Evolutionary conservation across 2,329 filamentous ascomycete species (phyloP).

Genomic region (Colletotrichum cereale): DNA sequence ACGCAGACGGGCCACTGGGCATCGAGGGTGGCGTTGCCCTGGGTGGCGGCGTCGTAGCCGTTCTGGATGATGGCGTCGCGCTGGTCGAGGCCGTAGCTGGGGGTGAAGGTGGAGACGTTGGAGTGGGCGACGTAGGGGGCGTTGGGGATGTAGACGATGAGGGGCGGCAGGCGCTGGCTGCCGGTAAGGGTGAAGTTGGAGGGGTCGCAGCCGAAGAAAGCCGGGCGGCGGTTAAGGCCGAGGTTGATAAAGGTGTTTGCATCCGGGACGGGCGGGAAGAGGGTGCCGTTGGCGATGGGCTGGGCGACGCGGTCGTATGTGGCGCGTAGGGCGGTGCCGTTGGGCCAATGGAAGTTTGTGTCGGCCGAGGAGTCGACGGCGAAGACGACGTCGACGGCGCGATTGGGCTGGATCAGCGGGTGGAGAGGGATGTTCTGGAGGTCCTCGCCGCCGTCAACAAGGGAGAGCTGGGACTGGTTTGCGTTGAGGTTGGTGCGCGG

Average conservation of each 20-base stretch:
- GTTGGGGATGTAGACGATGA: slow-evolving; percentile 91
- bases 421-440: slow-evolving; percentile 84
- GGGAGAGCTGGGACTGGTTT: slow-evolving; percentile 68
- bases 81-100: slow-evolving; percentile 71
- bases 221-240: slow-evolving; percentile 69
- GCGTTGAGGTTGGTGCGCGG: slow-evolving; percentile 54
- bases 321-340: slow-evolving; percentile 69
- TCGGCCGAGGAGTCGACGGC: slow-evolving; percentile 75
- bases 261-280: slow-evolving; percentile 71
- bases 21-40: slow-evolving; percentile 83
- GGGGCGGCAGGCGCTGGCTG: slow-evolving; percentile 64
- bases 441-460: slow-evolving; percentile 87
- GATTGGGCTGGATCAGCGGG: slow-evolving; percentile 68
- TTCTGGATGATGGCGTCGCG: slow-evolving; percentile 88
- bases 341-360: slow-evolving; percentile 68
- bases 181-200: slow-evolving; percentile 65
- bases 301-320: slow-evolving; percentile 67
- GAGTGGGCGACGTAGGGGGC: slow-evolving; percentile 80
- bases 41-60: slow-evolving; percentile 85
- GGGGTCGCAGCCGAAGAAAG: slow-evolving; percentile 73
- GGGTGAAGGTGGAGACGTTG: slow-evolving; percentile 84
- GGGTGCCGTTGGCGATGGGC: slow-evolving; percentile 63
- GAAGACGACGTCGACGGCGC: slow-evolving; percentile 72
- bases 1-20: slow-evolving; percentile 84
- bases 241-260: slow-evolving; percentile 67